These are phyloP conservation scores for Prunus yedoensis DNA, from an alignment of 331 rosid genomes.

Conservation along the genomic window DNA sequence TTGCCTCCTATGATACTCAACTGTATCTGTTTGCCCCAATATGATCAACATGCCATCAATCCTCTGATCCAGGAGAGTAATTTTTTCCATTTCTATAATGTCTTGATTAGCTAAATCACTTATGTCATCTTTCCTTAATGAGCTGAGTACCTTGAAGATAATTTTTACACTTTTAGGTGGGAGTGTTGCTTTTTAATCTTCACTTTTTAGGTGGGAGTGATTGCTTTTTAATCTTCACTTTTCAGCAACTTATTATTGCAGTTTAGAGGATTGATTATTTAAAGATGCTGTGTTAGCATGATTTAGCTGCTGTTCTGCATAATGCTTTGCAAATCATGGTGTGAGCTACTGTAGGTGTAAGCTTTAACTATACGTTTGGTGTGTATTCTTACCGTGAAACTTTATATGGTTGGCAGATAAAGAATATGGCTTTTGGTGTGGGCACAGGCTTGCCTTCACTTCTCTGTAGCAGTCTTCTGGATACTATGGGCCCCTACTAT, in stretches of 20 bases:
- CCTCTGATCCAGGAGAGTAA: background rate
- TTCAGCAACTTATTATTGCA: too few species aligned
- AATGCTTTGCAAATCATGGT: background rate
- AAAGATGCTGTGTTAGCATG: background rate
- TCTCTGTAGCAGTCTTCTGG: conserved; percentile 81
- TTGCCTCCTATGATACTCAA: background rate
- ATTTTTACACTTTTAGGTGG: background rate
- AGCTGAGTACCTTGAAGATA: background rate
- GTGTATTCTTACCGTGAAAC: conserved; percentile 17
- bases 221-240: too few species aligned
- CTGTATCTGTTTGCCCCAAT: background rate
- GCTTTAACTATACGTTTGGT: background rate
- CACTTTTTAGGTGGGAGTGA: too few species aligned
- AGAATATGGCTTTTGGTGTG: conserved; percentile 87
- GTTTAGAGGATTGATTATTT: background rate
- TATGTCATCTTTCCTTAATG: background rate
- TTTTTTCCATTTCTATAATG: background rate
- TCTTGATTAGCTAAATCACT: background rate
- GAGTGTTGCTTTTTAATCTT: background rate
- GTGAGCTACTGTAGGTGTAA: background rate
- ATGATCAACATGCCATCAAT: background rate
- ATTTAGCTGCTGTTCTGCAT: background rate
- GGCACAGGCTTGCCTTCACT: conserved; percentile 91
- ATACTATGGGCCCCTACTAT: conserved; percentile 93
- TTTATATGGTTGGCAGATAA: conserved; percentile 66